Evolutionary conservation across 768 basidiomycete species (phyloP).

Genomic region (Auricularia heimuer): DNA sequence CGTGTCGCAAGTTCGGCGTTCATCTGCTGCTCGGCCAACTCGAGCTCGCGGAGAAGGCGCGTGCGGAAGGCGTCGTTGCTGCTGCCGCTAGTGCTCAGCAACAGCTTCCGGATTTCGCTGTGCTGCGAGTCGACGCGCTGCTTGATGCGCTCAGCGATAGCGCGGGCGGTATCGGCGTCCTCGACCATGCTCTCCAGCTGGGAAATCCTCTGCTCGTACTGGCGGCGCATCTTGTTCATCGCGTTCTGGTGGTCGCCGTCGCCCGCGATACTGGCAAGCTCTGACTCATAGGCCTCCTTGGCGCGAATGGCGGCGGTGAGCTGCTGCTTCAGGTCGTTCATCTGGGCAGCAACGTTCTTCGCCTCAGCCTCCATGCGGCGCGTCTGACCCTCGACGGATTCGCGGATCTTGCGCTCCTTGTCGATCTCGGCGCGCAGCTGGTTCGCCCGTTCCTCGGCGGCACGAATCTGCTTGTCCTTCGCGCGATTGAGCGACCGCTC

Average conservation of each 20-base stretch:
- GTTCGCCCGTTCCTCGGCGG: slow-evolving; percentile 50
- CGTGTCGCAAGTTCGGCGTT: slow-evolving; percentile 40
- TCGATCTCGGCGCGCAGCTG: slow-evolving; percentile 53
- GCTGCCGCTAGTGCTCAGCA: slow-evolving; percentile 41
- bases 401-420: slow-evolving; percentile 54
- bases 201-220: slow-evolving; percentile 52
- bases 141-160: slow-evolving; percentile 44
- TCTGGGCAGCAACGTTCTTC: slow-evolving; percentile 43
- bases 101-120: slow-evolving; percentile 59
- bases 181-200: slow-evolving; percentile 54
- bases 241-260: slow-evolving; percentile 46
- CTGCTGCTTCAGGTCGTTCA: slow-evolving; percentile 45
- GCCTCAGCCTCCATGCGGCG: slow-evolving; percentile 55
- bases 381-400: slow-evolving; percentile 53
- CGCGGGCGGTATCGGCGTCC: slow-evolving; percentile 41
- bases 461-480: slow-evolving; percentile 56
- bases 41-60: slow-evolving; percentile 52
- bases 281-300: slow-evolving; percentile 55
- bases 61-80: slow-evolving; percentile 53
- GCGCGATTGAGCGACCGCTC: slow-evolving; percentile 55
- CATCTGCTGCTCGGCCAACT: slow-evolving; percentile 48
- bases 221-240: slow-evolving; percentile 48
- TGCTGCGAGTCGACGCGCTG: slow-evolving; percentile 59
- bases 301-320: slow-evolving; percentile 45
- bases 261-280: slow-evolving; percentile 56